Evolutionary conservation across 495 filamentous ascomycete species (phyloP).

Genomic region (Apiosordaria backusii): DNA sequence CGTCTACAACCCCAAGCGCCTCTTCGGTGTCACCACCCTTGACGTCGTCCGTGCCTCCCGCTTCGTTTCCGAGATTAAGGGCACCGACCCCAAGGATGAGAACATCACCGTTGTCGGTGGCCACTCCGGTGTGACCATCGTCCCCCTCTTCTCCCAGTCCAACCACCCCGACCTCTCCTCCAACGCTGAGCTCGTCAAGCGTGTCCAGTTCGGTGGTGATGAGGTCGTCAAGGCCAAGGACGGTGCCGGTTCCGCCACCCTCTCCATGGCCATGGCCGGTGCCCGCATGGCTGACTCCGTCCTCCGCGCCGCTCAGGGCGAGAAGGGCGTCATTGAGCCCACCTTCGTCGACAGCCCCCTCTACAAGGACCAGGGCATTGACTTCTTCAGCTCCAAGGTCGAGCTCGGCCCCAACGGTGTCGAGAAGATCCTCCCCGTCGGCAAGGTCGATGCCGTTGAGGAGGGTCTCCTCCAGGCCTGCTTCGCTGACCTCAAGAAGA

Average conservation of each 20-base stretch:
- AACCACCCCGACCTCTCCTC: slow-evolving; percentile 76
- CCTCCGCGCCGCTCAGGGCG: slow-evolving; percentile 85
- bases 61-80: slow-evolving; percentile 82
- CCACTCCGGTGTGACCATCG: slow-evolving; percentile 96
- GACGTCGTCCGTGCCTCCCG: slow-evolving; percentile 98
- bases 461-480: slow-evolving; percentile 81
- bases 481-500: slow-evolving; percentile 83
- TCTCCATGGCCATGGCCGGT: slow-evolving; percentile 97
- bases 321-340: slow-evolving; percentile 94
- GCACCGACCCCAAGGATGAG: slow-evolving; percentile 74
- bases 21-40: slow-evolving; percentile 97
- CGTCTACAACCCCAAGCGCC: slow-evolving; percentile 87
- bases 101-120: slow-evolving; percentile 91
- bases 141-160: slow-evolving; percentile 92
- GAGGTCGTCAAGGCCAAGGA: slow-evolving; percentile 99
- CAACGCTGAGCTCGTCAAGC: slow-evolving; percentile 77
- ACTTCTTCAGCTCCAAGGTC: slow-evolving; percentile 92
- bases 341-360: slow-evolving; percentile 95
- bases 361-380: slow-evolving; percentile 93
- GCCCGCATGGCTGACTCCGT: slow-evolving; percentile 94
- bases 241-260: slow-evolving; percentile 88
- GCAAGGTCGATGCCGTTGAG: slow-evolving; percentile 77
- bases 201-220: slow-evolving; percentile 97
- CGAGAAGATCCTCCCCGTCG: slow-evolving; percentile 84
- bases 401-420: slow-evolving; percentile 95